Conservation (phyloP, 306 rosid species). For the Senna siamea region DNA sequence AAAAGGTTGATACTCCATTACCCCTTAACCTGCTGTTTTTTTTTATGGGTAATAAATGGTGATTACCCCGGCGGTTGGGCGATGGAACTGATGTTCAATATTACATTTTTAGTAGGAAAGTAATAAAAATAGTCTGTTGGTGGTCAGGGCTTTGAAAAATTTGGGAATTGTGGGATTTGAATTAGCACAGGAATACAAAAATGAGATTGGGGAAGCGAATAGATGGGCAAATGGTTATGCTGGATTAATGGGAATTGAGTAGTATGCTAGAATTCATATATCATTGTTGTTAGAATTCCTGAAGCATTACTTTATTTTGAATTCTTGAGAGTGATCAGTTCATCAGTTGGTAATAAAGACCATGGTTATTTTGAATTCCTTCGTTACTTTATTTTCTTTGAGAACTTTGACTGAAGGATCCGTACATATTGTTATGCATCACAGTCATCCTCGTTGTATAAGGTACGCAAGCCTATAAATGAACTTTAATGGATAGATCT, state of each 20-base stretch:
- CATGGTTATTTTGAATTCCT: not conserved
- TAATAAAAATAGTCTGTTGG: not conserved
- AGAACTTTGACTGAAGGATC: conserved; percentile 5
- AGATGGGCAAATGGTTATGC: no score
- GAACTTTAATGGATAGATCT: conserved; percentile 20
- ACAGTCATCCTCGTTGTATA: not conserved
- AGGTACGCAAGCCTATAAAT: not conserved
- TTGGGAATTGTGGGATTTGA: no score
- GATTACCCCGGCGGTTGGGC: no score
- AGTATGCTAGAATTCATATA: not conserved
- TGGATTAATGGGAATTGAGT: no score
- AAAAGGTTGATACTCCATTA: no score
- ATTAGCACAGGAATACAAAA: not conserved
- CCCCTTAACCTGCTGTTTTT: no score
- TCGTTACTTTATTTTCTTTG: not conserved
- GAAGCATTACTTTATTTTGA: no score
- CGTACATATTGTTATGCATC: not conserved
- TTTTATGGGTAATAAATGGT: no score
- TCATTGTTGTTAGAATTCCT: not conserved
- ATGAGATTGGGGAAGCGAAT: not conserved
- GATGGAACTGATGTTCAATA: not conserved
- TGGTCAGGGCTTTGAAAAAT: no score
- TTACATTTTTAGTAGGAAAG: not conserved
- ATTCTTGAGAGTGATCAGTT: not conserved
- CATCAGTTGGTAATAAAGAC: conserved; percentile 17